Evolutionary conservation across 202 grass and related monocot genomes (phyloP).

Genomic region (Panicum virgatum): DNA sequence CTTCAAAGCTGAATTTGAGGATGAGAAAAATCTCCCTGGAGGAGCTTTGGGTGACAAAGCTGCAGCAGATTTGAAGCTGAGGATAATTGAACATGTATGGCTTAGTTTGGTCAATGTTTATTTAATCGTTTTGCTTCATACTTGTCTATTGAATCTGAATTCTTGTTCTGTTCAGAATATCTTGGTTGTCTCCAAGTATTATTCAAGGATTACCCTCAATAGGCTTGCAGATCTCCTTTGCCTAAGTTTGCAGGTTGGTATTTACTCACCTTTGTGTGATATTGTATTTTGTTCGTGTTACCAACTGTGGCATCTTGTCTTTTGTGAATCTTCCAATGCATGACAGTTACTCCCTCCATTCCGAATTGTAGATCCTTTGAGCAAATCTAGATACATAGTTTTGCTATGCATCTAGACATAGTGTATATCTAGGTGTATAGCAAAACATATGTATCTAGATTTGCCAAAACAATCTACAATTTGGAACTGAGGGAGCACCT

Average conservation of each 20-base stretch:
- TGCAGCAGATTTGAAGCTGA: conserved; percentile 77
- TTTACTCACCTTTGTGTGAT: neutral
- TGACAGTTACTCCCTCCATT: too few species aligned
- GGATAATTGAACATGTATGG: conserved; percentile 91
- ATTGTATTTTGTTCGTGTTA: neutral
- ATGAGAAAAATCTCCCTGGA: conserved; percentile 85
- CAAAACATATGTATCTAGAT: too few species aligned
- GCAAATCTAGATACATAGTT: too few species aligned
- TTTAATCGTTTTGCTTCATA: conserved; percentile 15
- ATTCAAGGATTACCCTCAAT: conserved; percentile 92
- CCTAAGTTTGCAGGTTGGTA: conserved; percentile 72
- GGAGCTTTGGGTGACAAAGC: conserved; percentile 78
- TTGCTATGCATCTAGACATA: too few species aligned
- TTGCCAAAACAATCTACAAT: too few species aligned
- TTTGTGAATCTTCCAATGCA: neutral
- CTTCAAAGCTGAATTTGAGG: conserved; percentile 71
- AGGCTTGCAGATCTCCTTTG: conserved; percentile 83
- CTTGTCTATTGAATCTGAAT: conserved; percentile 11
- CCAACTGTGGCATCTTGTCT: neutral
- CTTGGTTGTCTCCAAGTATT: conserved; percentile 97
- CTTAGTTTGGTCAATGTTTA: neutral
- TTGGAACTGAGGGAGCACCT: neutral
- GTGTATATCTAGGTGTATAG: too few species aligned
- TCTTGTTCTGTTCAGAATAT: conserved; percentile 68
- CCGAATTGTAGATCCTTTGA: too few species aligned